Evolutionary conservation across 441 rosid genomes (phyloP), one percentile per base, ranked within the genome.

Genomic region (Populus hybrid): DNA sequence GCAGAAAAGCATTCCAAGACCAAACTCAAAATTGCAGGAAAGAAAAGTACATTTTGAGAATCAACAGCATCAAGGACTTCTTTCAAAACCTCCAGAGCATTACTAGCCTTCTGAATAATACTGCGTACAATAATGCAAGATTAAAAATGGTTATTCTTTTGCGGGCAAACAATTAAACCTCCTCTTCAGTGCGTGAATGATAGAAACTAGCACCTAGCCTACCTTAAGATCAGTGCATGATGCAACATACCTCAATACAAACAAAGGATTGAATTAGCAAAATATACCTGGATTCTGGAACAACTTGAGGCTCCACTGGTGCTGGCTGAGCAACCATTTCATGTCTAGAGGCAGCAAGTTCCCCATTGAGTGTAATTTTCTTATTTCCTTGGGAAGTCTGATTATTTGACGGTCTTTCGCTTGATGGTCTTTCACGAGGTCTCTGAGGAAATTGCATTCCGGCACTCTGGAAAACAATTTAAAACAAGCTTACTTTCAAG

Each of bases 41-140:
- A 16, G 46, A 34, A 18, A 3, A 9, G 19, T 53, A 53, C 63
- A 80, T 92, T 88, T 83, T 91, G 96, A 79, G 92, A 35, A 84
- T 91, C 90, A 77, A 94, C 90, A 72, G 98, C 97, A 85, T 92
- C 95, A 78, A 96, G 98, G 68, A 94, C 99, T 73, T 96, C 98
- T 81, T 86, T 94, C 83, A 96, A 86, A 76, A 96, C 95, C 86
- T 94, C 97, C 68, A 94, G 80, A 1, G 93, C 98, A 83, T 91
- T 91, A 76, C 82, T 84, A 77, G 99, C 98, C 87, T 96, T 94
- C 86, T 91, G 98, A 85, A 96, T 85, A 74, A 91, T 88, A 70
- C 99, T 95, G 92, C 38, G 75, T 19, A 40, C n/a, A 53, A 75
- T 75, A 63, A 75, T 69, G 72, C 18, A 57, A 8, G 61, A 14